Evolutionary conservation across 1,284 basidiomycete species (phyloP), one percentile per base, ranked within the genome.

Genomic region (Afroboletus lepidellus): DNA sequence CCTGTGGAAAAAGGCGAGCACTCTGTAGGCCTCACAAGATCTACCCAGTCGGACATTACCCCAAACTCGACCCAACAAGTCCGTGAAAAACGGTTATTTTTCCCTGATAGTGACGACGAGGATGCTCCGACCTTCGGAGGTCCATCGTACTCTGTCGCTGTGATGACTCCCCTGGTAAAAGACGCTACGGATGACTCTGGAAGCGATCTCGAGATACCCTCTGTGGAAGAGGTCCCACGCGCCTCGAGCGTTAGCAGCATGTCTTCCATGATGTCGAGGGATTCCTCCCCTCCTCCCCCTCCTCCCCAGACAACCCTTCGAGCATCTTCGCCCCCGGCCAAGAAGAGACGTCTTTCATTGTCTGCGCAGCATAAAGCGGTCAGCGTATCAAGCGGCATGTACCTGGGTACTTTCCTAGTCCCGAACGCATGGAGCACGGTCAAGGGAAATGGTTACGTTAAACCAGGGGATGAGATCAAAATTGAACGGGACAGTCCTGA

Each of bases 361-460:
- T 58, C 65, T 16, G 46, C 46, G 9, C 55, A 51, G 11, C 52
- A 48, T 24, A 48, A 56, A 36, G 36, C 24, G 34, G 37, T 39
- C 27, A 33, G 47, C 20, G 52, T 32, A 43, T 41, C 51, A 20
- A 32, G 46, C 24, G 50, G 55, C 29, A 52, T 45, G 5, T 90
- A 87, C 60, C 63, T 91, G 20, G 88, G 88, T 12, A 83, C 84
- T 41, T 75, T 90, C 51, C 57, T 90, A 11, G 77, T 90, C n/a
- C 76, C 78, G n/a, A 85, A 87, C 59, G 88, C 87, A 9, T 91
- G 87, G 86, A 87, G 85, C 56, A 91, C 85, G 20, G 83, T 79
- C n/a, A 85, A 80, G 49, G 87, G 87, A 2, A 81, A 78, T 57
- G 83, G 84, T 3, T 88, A 88, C 57, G 72, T 87, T 41, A 83